phyloP scores from a whole-genome alignment of 495 filamentous ascomycete species.

The Pyronema omphalodes region DNA sequence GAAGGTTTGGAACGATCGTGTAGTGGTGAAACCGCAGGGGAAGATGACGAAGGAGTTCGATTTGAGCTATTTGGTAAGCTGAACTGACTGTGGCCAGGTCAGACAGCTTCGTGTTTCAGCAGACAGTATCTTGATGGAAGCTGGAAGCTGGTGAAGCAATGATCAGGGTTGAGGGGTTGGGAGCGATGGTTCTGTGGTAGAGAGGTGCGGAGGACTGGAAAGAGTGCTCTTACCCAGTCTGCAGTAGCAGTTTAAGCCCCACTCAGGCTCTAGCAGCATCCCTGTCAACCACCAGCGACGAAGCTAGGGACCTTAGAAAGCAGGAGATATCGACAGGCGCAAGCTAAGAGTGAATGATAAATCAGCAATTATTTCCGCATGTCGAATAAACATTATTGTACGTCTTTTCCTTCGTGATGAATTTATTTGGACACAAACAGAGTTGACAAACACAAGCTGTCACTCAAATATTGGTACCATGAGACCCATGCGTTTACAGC shows the following conservation, averaged over 20 bases:
- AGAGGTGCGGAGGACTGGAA: not conserved
- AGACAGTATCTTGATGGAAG: not conserved
- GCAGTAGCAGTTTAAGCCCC: not conserved
- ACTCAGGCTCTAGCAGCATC: not conserved
- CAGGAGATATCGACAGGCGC: no score
- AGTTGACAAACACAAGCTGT: no score
- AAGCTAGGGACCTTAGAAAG: conserved; percentile 2
- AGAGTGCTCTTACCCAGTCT: not conserved
- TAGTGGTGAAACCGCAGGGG: no score
- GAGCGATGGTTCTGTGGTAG: not conserved
- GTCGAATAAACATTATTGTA: no score
- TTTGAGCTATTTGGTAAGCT: no score
- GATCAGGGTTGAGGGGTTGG: not conserved
- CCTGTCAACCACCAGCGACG: not conserved
- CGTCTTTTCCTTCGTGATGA: no score
- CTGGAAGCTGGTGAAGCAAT: not conserved
- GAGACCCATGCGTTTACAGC: no score
- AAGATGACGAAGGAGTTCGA: no score
- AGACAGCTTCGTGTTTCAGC: not conserved
- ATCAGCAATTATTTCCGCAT: no score
- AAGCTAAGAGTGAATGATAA: no score
- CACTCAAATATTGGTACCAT: no score
- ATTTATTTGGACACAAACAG: no score
- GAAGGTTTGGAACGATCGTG: not conserved
- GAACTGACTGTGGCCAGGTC: not conserved